phyloP scores from a whole-genome alignment of 2,329 filamentous ascomycete genomes.

The Elsinoe ampelina region DNA sequence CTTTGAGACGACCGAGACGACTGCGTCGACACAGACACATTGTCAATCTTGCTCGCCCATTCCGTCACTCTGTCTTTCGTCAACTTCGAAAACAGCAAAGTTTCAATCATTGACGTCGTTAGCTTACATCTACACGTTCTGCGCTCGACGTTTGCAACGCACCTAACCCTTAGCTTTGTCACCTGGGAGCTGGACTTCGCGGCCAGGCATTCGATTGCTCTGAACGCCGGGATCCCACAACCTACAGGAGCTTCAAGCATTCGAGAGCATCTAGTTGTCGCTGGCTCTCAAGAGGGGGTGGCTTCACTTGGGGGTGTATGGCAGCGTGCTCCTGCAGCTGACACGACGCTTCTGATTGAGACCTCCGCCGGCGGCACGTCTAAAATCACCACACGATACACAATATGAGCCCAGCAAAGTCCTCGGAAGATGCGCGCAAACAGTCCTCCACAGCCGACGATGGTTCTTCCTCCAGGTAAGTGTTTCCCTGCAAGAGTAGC shows the following conservation, averaged over 20 bases:
- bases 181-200: background rate
- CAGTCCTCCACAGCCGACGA: slow-evolving; percentile 48
- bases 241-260: background rate
- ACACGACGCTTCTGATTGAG: slow-evolving; percentile 36
- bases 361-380: slow-evolving; percentile 34
- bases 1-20: background rate
- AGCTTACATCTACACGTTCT: background rate
- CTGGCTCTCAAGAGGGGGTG: background rate
- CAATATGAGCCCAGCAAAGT: slow-evolving; percentile 29
- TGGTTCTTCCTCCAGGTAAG: slow-evolving; percentile 44
- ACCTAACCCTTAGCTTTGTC: background rate
- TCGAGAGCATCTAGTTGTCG: background rate
- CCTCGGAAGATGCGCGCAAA: slow-evolving; percentile 45
- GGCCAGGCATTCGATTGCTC: slow-evolving; percentile 18
- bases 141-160: background rate
- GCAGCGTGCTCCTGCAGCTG: background rate
- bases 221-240: slow-evolving; percentile 11
- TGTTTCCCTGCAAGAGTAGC: slow-evolving; percentile 13
- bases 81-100: background rate
- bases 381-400: background rate
- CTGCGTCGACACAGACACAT: slow-evolving; percentile 3
- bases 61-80: background rate
- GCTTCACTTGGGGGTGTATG: background rate
- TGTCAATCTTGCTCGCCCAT: slow-evolving; percentile 5
- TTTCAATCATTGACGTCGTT: background rate